Evolutionary conservation across 2,329 filamentous ascomycete species (phyloP).

Genomic region (Zarea fungicola): DNA sequence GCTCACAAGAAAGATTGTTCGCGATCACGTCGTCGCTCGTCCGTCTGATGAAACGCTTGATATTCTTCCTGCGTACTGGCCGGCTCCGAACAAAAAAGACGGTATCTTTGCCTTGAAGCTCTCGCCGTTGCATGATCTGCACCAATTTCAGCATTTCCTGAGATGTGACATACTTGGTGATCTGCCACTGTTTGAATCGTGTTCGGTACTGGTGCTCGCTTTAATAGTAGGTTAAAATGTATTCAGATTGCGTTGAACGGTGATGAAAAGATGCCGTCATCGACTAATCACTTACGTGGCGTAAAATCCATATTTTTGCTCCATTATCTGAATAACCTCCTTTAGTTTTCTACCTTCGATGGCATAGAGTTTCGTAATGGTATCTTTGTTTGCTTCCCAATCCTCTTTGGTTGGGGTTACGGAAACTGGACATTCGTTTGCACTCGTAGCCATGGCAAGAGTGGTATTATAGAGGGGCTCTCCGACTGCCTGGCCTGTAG

Average conservation of each 20-base stretch:
- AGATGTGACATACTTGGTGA: neutral
- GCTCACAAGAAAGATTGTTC: neutral
- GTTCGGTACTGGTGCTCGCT: neutral
- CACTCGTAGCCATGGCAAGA: too few species aligned
- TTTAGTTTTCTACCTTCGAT: neutral
- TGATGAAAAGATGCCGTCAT: neutral
- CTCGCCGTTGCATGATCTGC: neutral
- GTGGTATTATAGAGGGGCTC: too few species aligned
- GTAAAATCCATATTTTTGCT: neutral
- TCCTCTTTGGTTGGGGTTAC: too few species aligned
- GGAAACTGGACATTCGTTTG: too few species aligned
- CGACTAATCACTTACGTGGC: neutral
- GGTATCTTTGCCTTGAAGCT: neutral
- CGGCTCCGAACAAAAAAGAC: neutral
- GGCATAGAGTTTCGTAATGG: too few species aligned
- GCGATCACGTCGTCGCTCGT: neutral
- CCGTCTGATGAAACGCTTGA: neutral
- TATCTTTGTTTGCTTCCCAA: too few species aligned
- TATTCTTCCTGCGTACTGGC: neutral
- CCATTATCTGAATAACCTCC: neutral
- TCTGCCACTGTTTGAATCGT: neutral
- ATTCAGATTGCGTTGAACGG: neutral
- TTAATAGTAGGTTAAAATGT: neutral
- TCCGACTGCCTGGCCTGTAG: too few species aligned
- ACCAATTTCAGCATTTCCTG: neutral